Conservation (phyloP, 164 flowering plant genomes). For the Magnolia officinalis region DNA sequence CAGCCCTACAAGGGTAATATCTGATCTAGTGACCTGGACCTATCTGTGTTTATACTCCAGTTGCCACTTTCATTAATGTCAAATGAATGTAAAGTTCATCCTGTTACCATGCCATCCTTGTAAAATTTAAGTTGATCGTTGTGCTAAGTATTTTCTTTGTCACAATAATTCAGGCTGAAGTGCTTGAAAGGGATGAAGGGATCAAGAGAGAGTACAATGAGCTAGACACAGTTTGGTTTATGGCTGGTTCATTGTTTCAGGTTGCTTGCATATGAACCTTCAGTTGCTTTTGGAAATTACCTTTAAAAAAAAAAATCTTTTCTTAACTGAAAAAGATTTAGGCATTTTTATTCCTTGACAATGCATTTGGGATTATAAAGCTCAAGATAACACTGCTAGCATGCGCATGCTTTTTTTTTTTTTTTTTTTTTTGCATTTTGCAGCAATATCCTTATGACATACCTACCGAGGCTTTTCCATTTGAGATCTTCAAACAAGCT, state of each 20-base stretch:
- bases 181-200: conserved; percentile 81
- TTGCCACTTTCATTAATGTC: neutral
- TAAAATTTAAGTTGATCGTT: neutral
- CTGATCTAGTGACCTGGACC: neutral
- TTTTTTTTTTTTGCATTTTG: conserved; percentile 16
- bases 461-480: conserved; percentile 95
- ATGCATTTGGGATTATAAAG: neutral
- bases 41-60: neutral
- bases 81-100: conserved; percentile 4
- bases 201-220: conserved; percentile 90
- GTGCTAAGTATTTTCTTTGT: conserved; percentile 6
- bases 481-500: conserved; percentile 98
- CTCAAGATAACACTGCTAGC: neutral
- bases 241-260: conserved; percentile 99
- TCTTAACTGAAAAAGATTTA: neutral
- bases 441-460: conserved; percentile 99
- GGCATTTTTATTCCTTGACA: too few species aligned
- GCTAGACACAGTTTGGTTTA: conserved; percentile 99
- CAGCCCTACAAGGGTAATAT: conserved; percentile 82
- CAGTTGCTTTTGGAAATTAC: neutral
- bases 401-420: conserved; percentile 1
- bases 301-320: neutral
- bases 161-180: conserved; percentile 57
- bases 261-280: conserved; percentile 30
- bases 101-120: neutral